Evolutionary conservation across 768 basidiomycete genomes (phyloP).

Genomic region (Termitomyces titanicus): DNA sequence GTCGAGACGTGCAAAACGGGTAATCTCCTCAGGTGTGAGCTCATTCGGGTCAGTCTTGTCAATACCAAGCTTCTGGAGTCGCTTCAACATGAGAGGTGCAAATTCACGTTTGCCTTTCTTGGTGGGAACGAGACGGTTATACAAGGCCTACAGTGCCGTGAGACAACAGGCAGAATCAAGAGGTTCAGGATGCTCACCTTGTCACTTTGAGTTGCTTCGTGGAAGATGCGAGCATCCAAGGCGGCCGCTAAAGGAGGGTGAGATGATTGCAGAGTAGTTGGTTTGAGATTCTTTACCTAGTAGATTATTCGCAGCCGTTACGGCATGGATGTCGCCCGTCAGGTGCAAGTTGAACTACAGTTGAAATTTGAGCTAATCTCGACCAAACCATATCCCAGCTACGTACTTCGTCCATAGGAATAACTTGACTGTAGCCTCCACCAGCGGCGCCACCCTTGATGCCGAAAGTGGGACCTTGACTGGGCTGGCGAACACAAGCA

Average conservation of each 20-base stretch:
- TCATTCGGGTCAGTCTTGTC: constrained; percentile 90
- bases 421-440: constrained; percentile 97
- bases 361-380: neutral
- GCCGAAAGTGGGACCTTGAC: constrained; percentile 98
- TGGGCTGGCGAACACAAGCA: constrained; percentile 96
- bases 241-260: constrained; percentile 68
- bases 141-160: constrained; percentile 55
- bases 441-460: constrained; percentile 99
- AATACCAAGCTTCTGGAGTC: constrained; percentile 92
- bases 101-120: constrained; percentile 96
- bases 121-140: constrained; percentile 84
- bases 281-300: constrained; percentile 52
- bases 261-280: neutral
- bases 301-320: constrained; percentile 95
- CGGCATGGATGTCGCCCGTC: constrained; percentile 97
- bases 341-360: constrained; percentile 89
- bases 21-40: constrained; percentile 89
- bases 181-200: constrained; percentile 45
- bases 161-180: neutral
- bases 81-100: constrained; percentile 93
- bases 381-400: neutral
- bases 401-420: constrained; percentile 94
- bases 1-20: constrained; percentile 86
- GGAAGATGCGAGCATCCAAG: constrained; percentile 95
- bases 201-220: constrained; percentile 93